Base-by-base conservation (phyloP, 495 filamentous ascomycete species). In the Aspergillus asperescens region DNA sequence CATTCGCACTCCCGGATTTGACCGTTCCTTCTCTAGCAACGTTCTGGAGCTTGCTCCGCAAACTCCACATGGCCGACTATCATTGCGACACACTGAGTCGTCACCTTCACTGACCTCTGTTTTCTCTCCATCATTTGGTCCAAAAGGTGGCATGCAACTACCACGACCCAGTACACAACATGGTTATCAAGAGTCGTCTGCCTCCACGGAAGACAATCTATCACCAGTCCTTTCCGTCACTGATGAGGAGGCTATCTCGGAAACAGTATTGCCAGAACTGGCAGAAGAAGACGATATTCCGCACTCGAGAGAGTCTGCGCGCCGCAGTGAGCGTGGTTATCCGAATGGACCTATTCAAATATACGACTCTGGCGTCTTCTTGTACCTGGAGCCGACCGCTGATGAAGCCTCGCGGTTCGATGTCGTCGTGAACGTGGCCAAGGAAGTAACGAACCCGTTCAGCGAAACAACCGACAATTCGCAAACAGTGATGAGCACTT, bases 371-470 rank as follows among this genome's bases (percentile, higher is more conserved):
- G 83, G 86, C n/a, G 87, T 98, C 1, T 95, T 84, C 59, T 75
- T 98, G 0, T 98, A 95, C 55, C 70, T 95, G 34, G 93, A 98
- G 65, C 93, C 93, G 4, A 91, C 86, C 4, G 81, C 81, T 0
- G 84, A 92, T 44, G 88, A 95, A 62, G 92, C 92, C 2, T 73
- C 84, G 9, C 73, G 85, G 41, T 98, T 95, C 60, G 93, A 97
- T 63, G 85, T 96, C 3, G 82, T 98, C 28, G 81, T 98, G 46
- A 98, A 98, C 60, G 93, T 98, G 19, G 93, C 93, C 1, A 88
- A 89, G 58, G 93, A 98, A 70, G 93, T 98, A 3, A 72, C 75
- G 38, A 98, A 96, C 62, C 93, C 93, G 2, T 95, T 97, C 65
- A 74, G 52, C 12, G 58, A 61, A 6, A 50, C 55, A 7, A 56